These are phyloP conservation scores for Jacaranda mimosifolia DNA, from an alignment of 257 asterid genomes.

Conservation along the genomic window DNA sequence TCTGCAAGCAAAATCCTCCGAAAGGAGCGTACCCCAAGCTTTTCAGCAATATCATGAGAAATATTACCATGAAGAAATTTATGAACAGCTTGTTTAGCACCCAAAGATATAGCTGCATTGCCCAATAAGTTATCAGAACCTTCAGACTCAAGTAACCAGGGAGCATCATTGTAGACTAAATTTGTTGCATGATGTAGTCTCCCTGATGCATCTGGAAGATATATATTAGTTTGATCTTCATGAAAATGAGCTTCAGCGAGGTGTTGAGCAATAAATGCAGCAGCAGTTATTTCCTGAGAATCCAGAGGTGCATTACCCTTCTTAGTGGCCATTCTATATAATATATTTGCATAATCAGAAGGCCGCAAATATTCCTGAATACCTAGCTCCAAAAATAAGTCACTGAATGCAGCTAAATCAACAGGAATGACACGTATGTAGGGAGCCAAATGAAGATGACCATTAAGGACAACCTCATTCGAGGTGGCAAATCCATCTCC, in stretches of 20 bases:
- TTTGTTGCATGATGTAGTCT: conserved; percentile 69
- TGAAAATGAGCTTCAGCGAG: conserved; percentile 79
- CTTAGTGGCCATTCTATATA: conserved; percentile 72
- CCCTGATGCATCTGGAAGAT: conserved; percentile 88
- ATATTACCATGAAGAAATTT: conserved; percentile 88
- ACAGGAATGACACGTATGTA: conserved; percentile 90
- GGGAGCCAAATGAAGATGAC: conserved; percentile 97
- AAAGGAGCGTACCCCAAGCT: conserved; percentile 93
- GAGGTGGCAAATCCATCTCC: conserved; percentile 96
- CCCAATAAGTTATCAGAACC: conserved; percentile 65
- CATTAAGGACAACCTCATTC: conserved; percentile 91
- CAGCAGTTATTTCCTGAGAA: conserved; percentile 84
- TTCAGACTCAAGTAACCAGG: conserved; percentile 89
- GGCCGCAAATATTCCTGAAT: conserved; percentile 75
- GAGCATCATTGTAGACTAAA: conserved; percentile 93
- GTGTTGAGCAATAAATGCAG: conserved; percentile 86
- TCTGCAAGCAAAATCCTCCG: conserved; percentile 93
- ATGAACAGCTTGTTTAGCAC: conserved; percentile 68
- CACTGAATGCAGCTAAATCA: conserved; percentile 92
- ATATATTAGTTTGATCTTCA: conserved; percentile 65
- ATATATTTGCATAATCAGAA: conserved; percentile 84
- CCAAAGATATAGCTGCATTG: conserved; percentile 56
- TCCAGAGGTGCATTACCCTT: conserved; percentile 78
- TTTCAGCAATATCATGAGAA: conserved; percentile 97
- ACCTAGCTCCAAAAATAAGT: conserved; percentile 87